These are phyloP conservation scores for Cryptococcus sp. DNA, from an alignment of 1,284 basidiomycete genomes.

Conservation along the genomic window DNA sequence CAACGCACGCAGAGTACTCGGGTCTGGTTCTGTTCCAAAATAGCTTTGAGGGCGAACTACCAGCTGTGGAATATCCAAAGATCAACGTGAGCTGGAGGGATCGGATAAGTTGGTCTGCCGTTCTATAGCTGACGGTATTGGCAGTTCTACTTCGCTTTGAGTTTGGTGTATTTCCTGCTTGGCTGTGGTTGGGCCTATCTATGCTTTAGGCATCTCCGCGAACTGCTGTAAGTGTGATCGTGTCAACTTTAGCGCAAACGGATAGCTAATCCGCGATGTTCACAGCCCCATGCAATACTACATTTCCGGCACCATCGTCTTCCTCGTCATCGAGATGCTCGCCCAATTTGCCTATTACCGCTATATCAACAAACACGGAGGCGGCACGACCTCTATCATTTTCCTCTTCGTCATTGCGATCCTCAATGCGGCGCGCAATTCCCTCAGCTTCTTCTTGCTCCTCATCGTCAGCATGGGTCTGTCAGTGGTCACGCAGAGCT, in stretches of 20 bases:
- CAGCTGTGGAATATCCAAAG: conserved; percentile 97
- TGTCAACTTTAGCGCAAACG: neutral
- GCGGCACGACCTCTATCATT: conserved; percentile 69
- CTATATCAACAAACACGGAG: conserved; percentile 86
- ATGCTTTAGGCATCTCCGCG: conserved; percentile 77
- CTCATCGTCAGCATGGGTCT: conserved; percentile 86
- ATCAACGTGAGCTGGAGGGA: conserved; percentile 68
- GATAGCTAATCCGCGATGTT: neutral
- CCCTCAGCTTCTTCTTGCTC: conserved; percentile 92
- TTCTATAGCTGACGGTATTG: conserved; percentile 2
- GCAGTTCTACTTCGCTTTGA: conserved; percentile 86
- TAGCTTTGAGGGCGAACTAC: conserved; percentile 81
- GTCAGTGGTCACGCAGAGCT: conserved; percentile 64
- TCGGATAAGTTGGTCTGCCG: neutral
- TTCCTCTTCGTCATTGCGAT: conserved; percentile 84
- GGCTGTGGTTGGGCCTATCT: conserved; percentile 78
- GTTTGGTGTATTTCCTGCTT: conserved; percentile 70
- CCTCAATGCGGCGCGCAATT: conserved; percentile 89
- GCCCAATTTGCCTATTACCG: conserved; percentile 65
- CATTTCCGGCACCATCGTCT: conserved; percentile 83
- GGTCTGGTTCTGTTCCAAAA: conserved; percentile 86
- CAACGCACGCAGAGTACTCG: conserved; percentile 75
- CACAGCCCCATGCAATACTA: conserved; percentile 70
- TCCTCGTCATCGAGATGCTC: conserved; percentile 91
- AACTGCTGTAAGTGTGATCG: conserved; percentile 61